Conservation (phyloP, 2,329 filamentous ascomycete species). For the Calonectria hawksworthii region DNA sequence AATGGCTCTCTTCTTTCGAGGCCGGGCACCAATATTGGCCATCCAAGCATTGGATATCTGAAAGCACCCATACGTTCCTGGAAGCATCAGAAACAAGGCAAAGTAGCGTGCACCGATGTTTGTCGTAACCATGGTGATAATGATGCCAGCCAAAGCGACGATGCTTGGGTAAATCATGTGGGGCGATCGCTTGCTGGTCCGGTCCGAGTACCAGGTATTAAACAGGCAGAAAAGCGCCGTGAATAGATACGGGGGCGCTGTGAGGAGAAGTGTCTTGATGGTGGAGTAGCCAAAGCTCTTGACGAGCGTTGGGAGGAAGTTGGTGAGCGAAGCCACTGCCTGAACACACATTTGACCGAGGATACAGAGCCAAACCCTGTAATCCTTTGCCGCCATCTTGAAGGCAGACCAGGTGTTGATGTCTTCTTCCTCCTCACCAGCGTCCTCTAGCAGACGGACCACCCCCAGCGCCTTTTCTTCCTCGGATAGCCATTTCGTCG, state of each 20-base stretch:
- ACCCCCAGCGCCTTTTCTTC: slow-evolving; percentile 30
- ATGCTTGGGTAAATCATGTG: slow-evolving; percentile 30
- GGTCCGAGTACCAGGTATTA: slow-evolving; percentile 49
- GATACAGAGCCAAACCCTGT: slow-evolving; percentile 45
- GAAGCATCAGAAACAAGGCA: slow-evolving; percentile 39
- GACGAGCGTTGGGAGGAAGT: slow-evolving; percentile 50
- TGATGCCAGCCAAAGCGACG: slow-evolving; percentile 23
- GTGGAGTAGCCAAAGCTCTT: slow-evolving; percentile 45
- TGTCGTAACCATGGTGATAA: slow-evolving; percentile 36
- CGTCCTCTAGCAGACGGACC: slow-evolving; percentile 29
- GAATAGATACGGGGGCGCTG: slow-evolving; percentile 47
- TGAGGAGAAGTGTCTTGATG: slow-evolving; percentile 46
- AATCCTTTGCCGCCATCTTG: slow-evolving; percentile 47
- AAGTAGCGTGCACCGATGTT: slow-evolving; percentile 39
- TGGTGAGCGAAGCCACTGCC: slow-evolving; percentile 48
- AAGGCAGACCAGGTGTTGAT: slow-evolving; percentile 38
- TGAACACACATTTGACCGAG: slow-evolving; percentile 46
- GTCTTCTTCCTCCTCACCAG: slow-evolving; percentile 35
- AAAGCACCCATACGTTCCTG: slow-evolving; percentile 34
- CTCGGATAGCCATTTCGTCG: slow-evolving; percentile 26
- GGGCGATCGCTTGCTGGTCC: slow-evolving; percentile 39
- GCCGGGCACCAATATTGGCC: slow-evolving; percentile 28
- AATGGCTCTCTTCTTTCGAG: slow-evolving; percentile 30
- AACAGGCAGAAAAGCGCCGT: slow-evolving; percentile 46
- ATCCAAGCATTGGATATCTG: slow-evolving; percentile 33